Base-by-base conservation (phyloP, 148 eudicot genomes). In the Cornus controversa region DNA sequence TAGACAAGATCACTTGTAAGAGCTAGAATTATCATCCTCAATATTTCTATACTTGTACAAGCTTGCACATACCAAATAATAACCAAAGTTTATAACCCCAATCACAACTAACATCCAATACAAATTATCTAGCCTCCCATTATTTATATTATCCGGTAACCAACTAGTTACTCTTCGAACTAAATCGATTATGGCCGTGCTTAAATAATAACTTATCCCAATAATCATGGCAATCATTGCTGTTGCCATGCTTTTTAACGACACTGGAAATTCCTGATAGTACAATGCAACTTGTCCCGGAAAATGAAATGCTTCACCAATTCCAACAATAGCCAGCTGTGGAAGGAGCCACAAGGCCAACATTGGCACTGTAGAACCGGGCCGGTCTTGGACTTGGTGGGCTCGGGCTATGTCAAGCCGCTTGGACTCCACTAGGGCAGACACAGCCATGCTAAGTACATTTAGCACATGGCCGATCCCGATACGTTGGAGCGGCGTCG, bases 211-310 rank as follows among this genome's bases (percentile, higher is more conserved):
- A 2, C 75, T 78, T 0, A 84, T 54, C 2, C 70, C 86, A 0
- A 69, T 27, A 25, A 77, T 14, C 76, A 80, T 4, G 5, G 80
- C 36, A 6, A 83, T 65, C 78, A 77, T 70, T 16, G 81, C 81
- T 2, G 81, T 78, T 0, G 83, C 66, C 24, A 74, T 69, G n/a
- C 71, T 80, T 67, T 74, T 74, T 10, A 88, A 74, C 0, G 86
- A 73, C 2, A 18, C 40, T 0, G 91, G 91, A 66, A 88, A 84
- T 36, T 88, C 91, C 40, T 84, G 81, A 67, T 88, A 86, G 62
- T 82, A 86, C 15, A 88, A 75, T 7, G 73, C 75, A 36, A 81
- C 36, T 37, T 85, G 84, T 18, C 82, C 77, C n/a, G 77, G 84
- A 71, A 84, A 78, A 62, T 81, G 82, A 60, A 83, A 80, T 0